phyloP scores from a whole-genome alignment of 805 yeast genomes.

The Debaryomyces tyrocola region DNA sequence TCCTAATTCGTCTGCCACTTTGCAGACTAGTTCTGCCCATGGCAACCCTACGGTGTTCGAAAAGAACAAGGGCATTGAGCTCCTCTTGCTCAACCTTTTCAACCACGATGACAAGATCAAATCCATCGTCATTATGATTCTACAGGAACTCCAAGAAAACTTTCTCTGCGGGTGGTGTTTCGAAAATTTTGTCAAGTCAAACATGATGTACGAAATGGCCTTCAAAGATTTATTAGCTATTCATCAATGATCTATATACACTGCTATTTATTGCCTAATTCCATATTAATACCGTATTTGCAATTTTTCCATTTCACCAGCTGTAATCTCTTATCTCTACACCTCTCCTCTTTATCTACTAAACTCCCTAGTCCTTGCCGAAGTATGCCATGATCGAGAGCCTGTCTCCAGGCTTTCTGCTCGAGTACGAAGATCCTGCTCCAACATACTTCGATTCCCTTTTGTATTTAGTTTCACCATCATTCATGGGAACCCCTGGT shows the following conservation, averaged over 20 bases:
- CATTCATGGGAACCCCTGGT: slow-evolving; percentile 55
- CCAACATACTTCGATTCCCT: slow-evolving; percentile 71
- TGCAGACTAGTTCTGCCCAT: slow-evolving; percentile 36
- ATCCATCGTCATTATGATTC: slow-evolving; percentile 39
- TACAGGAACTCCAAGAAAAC: slow-evolving; percentile 45
- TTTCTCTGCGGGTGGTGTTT: slow-evolving; percentile 47
- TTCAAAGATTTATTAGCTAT: slow-evolving; percentile 26
- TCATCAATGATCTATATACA: slow-evolving; percentile 1
- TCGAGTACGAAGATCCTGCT: slow-evolving; percentile 56
- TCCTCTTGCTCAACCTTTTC: slow-evolving; percentile 40
- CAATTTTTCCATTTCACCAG: too few relatives aligned
- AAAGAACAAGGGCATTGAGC: slow-evolving; percentile 45
- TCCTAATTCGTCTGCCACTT: slow-evolving; percentile 38
- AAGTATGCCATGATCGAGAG: slow-evolving; percentile 26
- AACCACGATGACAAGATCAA: slow-evolving; percentile 41
- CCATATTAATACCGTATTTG: background rate
- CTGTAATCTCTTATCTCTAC: too few relatives aligned
- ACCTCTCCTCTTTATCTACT: too few relatives aligned
- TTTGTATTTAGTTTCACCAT: slow-evolving; percentile 30
- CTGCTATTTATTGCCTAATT: background rate
- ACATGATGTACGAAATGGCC: slow-evolving; percentile 41
- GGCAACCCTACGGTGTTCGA: slow-evolving; percentile 43
- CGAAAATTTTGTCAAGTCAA: slow-evolving; percentile 33
- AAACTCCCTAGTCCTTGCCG: background rate
- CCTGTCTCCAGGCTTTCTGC: slow-evolving; percentile 60